Evolutionary conservation across 495 filamentous ascomycete genomes (phyloP), one percentile per base, ranked within the genome.

Genomic region (Trichoderma asperelloides): DNA sequence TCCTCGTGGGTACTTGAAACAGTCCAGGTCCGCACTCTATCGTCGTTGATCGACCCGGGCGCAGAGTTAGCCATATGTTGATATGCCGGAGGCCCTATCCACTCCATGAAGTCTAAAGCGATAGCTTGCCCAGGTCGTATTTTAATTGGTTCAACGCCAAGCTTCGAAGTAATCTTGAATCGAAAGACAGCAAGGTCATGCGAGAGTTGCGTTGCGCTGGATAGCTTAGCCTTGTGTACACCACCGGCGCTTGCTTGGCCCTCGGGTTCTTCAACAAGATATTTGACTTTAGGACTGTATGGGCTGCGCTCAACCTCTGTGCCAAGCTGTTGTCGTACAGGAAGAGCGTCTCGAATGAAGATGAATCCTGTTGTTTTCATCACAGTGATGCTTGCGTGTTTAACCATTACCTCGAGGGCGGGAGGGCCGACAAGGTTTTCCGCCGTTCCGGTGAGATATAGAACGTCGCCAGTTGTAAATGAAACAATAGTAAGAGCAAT

Each of bases 21-120:
- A 11, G 55, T 60, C 55, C 55, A 60, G 7, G 55, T 60, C 16
- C 55, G 55, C 18, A 60, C 9, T 3, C 55, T 23, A 18, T 60
- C 55, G 6, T 60, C 55, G 25, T 60, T 60, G 11, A 60, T 25
- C 2, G 55, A 60, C 9, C 25, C 23, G 2, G 55, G 55, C 0
- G 55, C 55, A 60, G 55, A 60, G 55, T 60, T 60, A 3, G 55
- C 55, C 55, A 60, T 60, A 13, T 60, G 55, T 13, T 60, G 55
- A 30, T 60, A 60, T 33, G 23, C 27, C 25, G 55, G 55, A 16
- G 55, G 55, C 28, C 55, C 55, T 11, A 60, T 60, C 55, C 55
- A 60, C 25, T 60, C 55, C 55, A 60, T 60, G 13, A 60, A 60
- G 11, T 60, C 55, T 3, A 60, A 21, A 60, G 55, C 55, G 5